These are phyloP conservation scores for Camelina hispida DNA, from an alignment of 345 rosid species.

Conservation along the genomic window DNA sequence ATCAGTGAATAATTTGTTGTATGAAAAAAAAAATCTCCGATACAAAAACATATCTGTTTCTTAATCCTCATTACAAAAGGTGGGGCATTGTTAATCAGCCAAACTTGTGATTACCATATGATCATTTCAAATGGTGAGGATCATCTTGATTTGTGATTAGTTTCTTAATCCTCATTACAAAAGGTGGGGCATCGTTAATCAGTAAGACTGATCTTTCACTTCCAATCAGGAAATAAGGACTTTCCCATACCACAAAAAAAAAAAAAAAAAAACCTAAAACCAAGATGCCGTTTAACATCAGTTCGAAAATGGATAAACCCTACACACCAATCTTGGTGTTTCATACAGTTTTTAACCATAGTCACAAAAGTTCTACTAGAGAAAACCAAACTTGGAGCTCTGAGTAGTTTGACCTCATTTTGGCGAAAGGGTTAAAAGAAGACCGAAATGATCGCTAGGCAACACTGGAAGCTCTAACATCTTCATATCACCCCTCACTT, in stretches of 20 bases:
- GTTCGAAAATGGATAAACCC: constrained; percentile 7
- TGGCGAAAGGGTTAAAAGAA: constrained; percentile 70
- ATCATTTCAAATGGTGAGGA: too few relatives aligned
- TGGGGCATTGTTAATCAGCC: neutral
- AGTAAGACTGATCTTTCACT: constrained; percentile 26
- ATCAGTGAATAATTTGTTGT: constrained; percentile 14
- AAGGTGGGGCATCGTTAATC: constrained; percentile 2
- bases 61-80: constrained; percentile 23
- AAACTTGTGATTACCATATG: too few relatives aligned
- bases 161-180: constrained; percentile 21
- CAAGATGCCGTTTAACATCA: constrained; percentile 6
- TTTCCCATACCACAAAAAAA: neutral
- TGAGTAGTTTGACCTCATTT: constrained; percentile 31
- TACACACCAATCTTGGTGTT: neutral
- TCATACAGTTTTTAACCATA: neutral
- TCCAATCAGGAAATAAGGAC: constrained; percentile 16
- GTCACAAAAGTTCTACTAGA: constrained; percentile 2
- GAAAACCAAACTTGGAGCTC: constrained; percentile 31
- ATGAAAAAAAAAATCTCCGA: constrained; percentile 2
- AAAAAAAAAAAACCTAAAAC: neutral
- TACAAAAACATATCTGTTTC: constrained; percentile 6
- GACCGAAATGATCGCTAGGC: constrained; percentile 95
- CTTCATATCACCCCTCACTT: constrained; percentile 60
- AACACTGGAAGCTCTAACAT: constrained; percentile 81
- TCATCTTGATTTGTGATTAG: neutral